Base-by-base conservation (phyloP, 2,329 filamentous ascomycete genomes). In the Pseudocercospora cruenta region DNA sequence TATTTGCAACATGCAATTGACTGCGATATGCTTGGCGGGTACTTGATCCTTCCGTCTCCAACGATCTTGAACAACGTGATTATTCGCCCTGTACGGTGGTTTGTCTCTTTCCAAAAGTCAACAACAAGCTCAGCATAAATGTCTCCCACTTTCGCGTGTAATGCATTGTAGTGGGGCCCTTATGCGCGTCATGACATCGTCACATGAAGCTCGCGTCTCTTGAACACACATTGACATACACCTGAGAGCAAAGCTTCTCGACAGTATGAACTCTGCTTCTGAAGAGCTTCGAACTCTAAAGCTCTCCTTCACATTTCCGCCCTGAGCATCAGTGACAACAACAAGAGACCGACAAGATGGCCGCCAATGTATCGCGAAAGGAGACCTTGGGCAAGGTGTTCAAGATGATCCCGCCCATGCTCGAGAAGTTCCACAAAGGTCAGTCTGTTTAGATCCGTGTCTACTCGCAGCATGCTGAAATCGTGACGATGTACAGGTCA, bases 401-500 rank as follows among this genome's bases (percentile, higher is more conserved):
- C 84, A 92, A 90, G 78, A 91, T 99, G 83, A 87, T 99, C 66
- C 95, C 95, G 70, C 95, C 95, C 10, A 92, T 99, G 92, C 86
- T 97, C 62, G 92, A 95, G 77, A 92, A 88, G 76, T 98, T 98
- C 78, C 95, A 98, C 81, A 99, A 99, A 85, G 95, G 94, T 93
- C 77, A 54, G 64, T 57, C 39, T 60, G 26, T n/a, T 57, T 47
- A 43, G 16, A 43, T 43, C 4, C 19, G 16, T 19, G n/a, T 39
- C 3, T 39, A 6, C 36, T 4, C 14, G n/a, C 6, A 16, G 62
- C 24, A 31, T 28, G 8, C 12, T 63, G 59, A 67, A 63, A 47
- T 10, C 36, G 55, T 22, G 51, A 28, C 24, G 39, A 31, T 26
- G 39, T 51, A 45, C 73, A 96, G 94, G 95, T 66, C 94, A 98